Percentiles rank a stretch among this genome's conserved stretches.
Evolutionary conservation across 495 filamentous ascomycete species (phyloP).

Genomic region (Penicillium flavigenum): DNA sequence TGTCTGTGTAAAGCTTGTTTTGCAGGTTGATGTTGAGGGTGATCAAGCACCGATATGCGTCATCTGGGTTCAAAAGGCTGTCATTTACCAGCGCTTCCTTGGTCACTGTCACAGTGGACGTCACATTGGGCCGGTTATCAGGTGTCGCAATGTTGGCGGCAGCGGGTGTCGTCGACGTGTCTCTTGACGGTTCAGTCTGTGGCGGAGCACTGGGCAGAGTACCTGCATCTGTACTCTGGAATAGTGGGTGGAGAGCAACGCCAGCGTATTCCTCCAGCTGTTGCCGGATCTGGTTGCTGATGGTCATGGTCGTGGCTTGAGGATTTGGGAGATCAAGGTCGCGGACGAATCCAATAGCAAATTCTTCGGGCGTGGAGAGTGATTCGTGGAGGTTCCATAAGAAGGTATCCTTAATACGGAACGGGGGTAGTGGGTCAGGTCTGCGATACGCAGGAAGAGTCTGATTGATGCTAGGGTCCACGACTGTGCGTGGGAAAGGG

Average conservation of each 20-base stretch:
- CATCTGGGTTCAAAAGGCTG: slow-evolving; percentile 75
- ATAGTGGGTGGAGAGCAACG: slow-evolving; percentile 88
- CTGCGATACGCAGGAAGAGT: slow-evolving; percentile 70
- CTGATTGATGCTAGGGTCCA: slow-evolving; percentile 61
- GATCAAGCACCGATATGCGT: slow-evolving; percentile 89
- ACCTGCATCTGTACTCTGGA: slow-evolving; percentile 58
- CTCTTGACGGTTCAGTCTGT: slow-evolving; percentile 40
- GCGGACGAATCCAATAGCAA: slow-evolving; percentile 84
- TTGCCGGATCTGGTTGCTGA: slow-evolving; percentile 89
- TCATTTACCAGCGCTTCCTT: slow-evolving; percentile 47
- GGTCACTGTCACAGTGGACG: slow-evolving; percentile 34
- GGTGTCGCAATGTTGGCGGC: slow-evolving; percentile 52
- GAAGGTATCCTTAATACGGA: slow-evolving; percentile 87
- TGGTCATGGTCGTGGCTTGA: slow-evolving; percentile 63
- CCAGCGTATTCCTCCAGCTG: slow-evolving; percentile 96
- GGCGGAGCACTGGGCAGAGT: slow-evolving; percentile 38
- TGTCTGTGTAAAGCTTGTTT: slow-evolving; percentile 91
- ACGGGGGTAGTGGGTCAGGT: slow-evolving; percentile 75
- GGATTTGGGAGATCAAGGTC: slow-evolving; percentile 88
- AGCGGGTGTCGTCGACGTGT: slow-evolving; percentile 54
- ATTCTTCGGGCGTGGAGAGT: slow-evolving; percentile 90
- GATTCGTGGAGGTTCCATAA: slow-evolving; percentile 98
- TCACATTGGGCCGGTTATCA: slow-evolving; percentile 34
- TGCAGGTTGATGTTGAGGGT: slow-evolving; percentile 89
- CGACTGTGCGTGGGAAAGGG: slow-evolving; percentile 59